These are phyloP conservation scores for Epichloe uncinata DNA, from an alignment of 2,329 filamentous ascomycete genomes.

Conservation along the genomic window DNA sequence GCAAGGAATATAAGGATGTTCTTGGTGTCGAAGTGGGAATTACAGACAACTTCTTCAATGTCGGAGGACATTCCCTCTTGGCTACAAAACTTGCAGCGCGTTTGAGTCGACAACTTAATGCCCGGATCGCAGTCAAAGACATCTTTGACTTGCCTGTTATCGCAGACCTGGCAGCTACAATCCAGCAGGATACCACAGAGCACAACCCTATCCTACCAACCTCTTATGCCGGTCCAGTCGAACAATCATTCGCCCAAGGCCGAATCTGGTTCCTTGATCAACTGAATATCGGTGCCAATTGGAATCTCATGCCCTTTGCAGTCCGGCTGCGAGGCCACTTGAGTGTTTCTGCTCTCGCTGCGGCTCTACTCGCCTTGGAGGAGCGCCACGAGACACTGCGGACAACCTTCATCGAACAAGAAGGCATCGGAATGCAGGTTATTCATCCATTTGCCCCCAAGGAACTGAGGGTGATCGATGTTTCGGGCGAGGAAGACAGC, in stretches of 20 bases:
- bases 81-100: no score
- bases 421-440: neutral
- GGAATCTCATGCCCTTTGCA: constrained; percentile 5
- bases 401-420: neutral
- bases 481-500: neutral
- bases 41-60: no score
- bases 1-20: no score
- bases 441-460: neutral
- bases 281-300: constrained; percentile 1
- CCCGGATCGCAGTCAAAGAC: no score
- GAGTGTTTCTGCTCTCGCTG: neutral
- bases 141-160: no score
- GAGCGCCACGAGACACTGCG: no score
- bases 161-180: no score
- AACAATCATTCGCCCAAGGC: constrained; percentile 6
- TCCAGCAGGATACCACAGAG: no score
- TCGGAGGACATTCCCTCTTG: no score
- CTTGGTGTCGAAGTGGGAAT: no score
- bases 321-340: constrained; percentile 2
- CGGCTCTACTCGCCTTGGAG: constrained; percentile 2
- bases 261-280: constrained; percentile 7
- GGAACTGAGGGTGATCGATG: neutral
- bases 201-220: no score
- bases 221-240: neutral
- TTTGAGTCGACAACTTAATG: no score